A percentile compares a stretch with the other conserved stretches of the same genome.
phyloP scores from a whole-genome alignment of 345 rosid genomes.

The Sonneratia alba region DNA sequence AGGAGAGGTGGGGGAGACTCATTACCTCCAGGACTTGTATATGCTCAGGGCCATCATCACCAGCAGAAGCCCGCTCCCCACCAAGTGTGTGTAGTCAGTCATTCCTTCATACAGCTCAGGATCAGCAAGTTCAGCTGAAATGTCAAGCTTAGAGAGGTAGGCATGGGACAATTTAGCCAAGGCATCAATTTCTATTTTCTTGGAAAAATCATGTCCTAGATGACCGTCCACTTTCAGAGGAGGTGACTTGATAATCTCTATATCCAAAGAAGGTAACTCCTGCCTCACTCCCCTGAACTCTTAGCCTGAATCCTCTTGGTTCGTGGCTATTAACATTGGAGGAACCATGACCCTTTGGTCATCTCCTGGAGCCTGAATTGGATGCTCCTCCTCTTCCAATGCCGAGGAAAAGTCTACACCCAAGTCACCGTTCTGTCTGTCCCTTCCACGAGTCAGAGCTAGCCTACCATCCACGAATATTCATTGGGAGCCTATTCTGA shows the following conservation, averaged over 20 bases:
- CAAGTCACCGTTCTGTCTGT: conserved; percentile 62
- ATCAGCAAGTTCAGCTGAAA: conserved; percentile 66
- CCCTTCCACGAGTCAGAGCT: conserved; percentile 69
- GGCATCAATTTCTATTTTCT: conserved; percentile 20
- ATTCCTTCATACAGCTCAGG: conserved; percentile 43
- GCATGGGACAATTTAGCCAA: conserved; percentile 19
- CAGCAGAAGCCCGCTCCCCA: conserved; percentile 22
- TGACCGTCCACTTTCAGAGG: conserved; percentile 25
- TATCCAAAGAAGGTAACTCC: conserved; percentile 31
- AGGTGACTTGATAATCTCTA: conserved; percentile 26
- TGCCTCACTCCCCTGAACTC: conserved; percentile 44
- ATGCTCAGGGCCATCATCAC: conserved; percentile 27
- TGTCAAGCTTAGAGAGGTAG: conserved; percentile 82
- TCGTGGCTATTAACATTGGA: conserved; percentile 30
- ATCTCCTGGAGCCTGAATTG: conserved; percentile 39
- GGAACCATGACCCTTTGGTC: conserved; percentile 35
- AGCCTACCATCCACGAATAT: conserved; percentile 69
- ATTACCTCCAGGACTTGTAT: conserved; percentile 54
- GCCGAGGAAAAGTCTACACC: conserved; percentile 38
- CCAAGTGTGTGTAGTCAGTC: conserved; percentile 28
- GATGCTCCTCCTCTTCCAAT: conserved; percentile 42
- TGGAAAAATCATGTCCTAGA: conserved; percentile 28
- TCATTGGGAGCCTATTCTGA: conserved; percentile 57
- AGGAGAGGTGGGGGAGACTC: neutral
- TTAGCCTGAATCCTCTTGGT: conserved; percentile 22